Base-by-base conservation (phyloP, 306 rosid genomes). In the Ormosia emarginata region DNA sequence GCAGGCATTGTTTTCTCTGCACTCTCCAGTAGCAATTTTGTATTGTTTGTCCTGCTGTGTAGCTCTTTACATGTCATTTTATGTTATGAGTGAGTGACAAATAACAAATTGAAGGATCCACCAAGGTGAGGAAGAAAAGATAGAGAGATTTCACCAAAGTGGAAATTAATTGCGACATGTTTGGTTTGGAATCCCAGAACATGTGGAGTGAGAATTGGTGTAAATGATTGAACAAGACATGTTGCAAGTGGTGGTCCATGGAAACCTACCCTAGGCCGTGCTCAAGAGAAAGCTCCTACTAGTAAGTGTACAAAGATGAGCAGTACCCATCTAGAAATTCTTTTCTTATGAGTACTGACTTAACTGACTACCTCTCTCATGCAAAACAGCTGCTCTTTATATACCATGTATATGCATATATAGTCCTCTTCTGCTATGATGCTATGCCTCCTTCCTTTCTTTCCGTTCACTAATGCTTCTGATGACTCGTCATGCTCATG, bases 171-270 rank as follows among this genome's bases (percentile, higher is more conserved):
- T 44, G 46, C 41, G 18, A 24, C 67, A 41, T 56, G 40, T 40
- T 52, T 41, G 49, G 67, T 40, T 75, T 73, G 78, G 83, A 66
- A 84, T 72, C 82, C 32, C 78, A 13, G 40, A 66, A 75, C 82
- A 85, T 74, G 88, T 71, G 88, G 57, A 58, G 78, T 11, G 81
- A 71, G 47, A 76, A 34, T 71, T 63, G 85, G 43, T 50, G 33
- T 61, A 62, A 71, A 86, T 86, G 86, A 88, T 85, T 86, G 67
- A 89, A 82, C 78, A 81, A 66, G 83, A 56, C 85, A 82, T 78
- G 73, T 70, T 83, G 89, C 62, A 75, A 91, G 85, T 82, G 88
- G 89, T 82, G 94, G 92, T 85, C 92, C 91, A 43, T 53, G 40
- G 40, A 74, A 44, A 74, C 76, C 80, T 32, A 46, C 62, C 61